A percentile compares a stretch with the other conserved stretches of the same genome.
Conservation (phyloP, 2,329 filamentous ascomycete genomes). For the Penicillium sp. region DNA sequence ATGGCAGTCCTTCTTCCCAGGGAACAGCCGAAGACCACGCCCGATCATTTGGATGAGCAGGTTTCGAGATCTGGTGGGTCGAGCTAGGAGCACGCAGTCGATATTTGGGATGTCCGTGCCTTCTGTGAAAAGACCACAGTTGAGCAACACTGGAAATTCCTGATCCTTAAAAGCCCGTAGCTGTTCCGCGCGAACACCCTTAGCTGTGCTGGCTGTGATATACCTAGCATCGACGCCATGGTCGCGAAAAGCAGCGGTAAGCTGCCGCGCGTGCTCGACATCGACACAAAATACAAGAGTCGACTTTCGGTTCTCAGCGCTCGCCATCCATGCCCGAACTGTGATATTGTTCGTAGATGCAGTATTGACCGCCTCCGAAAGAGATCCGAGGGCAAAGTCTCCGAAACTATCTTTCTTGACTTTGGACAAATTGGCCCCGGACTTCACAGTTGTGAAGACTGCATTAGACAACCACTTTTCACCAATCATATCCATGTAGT, state of each 20-base stretch:
- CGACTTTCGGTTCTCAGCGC: slow-evolving; percentile 70
- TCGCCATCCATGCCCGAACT: slow-evolving; percentile 79
- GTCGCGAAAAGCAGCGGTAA: slow-evolving; percentile 73
- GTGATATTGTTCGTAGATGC: slow-evolving; percentile 76
- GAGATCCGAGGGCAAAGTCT: slow-evolving; percentile 75
- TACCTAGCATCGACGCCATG: slow-evolving; percentile 79
- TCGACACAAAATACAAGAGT: slow-evolving; percentile 96
- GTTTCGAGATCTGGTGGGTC: slow-evolving; percentile 90
- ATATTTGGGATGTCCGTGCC: slow-evolving; percentile 97
- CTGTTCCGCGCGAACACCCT: slow-evolving; percentile 63
- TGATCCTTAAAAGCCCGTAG: slow-evolving; percentile 73
- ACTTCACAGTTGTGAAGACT: slow-evolving; percentile 89
- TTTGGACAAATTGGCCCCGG: slow-evolving; percentile 72
- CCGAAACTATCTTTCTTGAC: slow-evolving; percentile 65
- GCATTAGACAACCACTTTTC: slow-evolving; percentile 91
- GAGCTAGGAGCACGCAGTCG: slow-evolving; percentile 83
- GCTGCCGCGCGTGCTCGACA: slow-evolving; percentile 70
- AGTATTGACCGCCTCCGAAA: slow-evolving; percentile 82
- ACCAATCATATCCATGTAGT: slow-evolving; percentile 76
- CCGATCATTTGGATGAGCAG: slow-evolving; percentile 97
- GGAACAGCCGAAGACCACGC: slow-evolving; percentile 78
- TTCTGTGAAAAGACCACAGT: slow-evolving; percentile 95
- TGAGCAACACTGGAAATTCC: slow-evolving; percentile 83
- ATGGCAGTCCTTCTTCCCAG: slow-evolving; percentile 83
- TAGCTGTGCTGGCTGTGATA: slow-evolving; percentile 78